Evolutionary conservation across 306 rosid genomes (phyloP).

Genomic region (Mucuna pruriens): DNA sequence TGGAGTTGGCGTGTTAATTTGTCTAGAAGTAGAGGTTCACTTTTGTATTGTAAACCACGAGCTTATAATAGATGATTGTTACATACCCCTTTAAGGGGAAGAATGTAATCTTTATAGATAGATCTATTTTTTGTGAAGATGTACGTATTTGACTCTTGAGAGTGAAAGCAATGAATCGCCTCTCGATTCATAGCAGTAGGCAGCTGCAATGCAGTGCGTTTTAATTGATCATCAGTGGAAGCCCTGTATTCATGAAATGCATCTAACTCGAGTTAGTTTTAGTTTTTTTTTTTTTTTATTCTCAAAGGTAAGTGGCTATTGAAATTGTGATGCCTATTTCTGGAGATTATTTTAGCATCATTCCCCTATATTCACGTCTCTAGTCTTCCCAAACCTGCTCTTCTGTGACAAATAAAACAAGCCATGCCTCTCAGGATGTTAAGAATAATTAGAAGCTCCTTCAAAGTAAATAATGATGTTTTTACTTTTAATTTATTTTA

Average conservation of each 20-base stretch:
- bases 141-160: constrained; percentile 39
- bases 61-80: constrained; percentile 49
- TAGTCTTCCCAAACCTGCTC: background rate
- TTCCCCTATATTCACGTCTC: background rate
- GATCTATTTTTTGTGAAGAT: constrained; percentile 51
- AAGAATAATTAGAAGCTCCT: background rate
- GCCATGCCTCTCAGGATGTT: too few species aligned
- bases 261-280: background rate
- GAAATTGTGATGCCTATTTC: background rate
- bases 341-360: background rate
- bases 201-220: constrained; percentile 19
- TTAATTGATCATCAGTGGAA: constrained; percentile 15
- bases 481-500: background rate
- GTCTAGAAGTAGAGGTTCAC: constrained; percentile 44
- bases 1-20: constrained; percentile 46
- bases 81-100: constrained; percentile 53
- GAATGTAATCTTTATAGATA: constrained; percentile 56
- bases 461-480: background rate
- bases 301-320: background rate
- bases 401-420: too few species aligned
- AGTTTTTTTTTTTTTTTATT: background rate
- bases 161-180: constrained; percentile 29
- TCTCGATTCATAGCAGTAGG: constrained; percentile 15
- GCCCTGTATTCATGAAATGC: constrained; percentile 31
- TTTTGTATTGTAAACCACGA: constrained; percentile 54